Conservation (phyloP, 2,329 filamentous ascomycete species). For the Kalaharituber pfeilii region DNA sequence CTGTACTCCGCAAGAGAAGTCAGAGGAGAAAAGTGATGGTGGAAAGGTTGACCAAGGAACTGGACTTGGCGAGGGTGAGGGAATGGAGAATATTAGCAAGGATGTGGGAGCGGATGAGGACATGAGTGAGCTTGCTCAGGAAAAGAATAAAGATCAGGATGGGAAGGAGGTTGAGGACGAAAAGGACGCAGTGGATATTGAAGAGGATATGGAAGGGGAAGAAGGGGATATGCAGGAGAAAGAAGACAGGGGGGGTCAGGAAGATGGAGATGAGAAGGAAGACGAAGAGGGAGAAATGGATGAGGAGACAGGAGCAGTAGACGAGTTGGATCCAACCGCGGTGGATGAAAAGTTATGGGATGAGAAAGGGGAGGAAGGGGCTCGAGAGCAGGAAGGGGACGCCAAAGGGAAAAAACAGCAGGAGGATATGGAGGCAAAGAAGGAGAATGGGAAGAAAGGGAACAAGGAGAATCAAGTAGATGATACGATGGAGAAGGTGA, state of each 20-base stretch:
- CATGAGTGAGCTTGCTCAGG: conserved; percentile 74
- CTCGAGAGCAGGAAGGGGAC: conserved; percentile 54
- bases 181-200: conserved; percentile 80
- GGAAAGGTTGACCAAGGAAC: conserved; percentile 81
- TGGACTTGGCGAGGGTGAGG: conserved; percentile 85
- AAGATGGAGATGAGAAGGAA: conserved; percentile 46
- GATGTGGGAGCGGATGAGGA: conserved; percentile 91
- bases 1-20: conserved; percentile 73
- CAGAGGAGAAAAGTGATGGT: conserved; percentile 49
- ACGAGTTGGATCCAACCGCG: conserved; percentile 73
- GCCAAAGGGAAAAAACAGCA: conserved; percentile 34
- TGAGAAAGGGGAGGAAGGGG: conserved; percentile 53
- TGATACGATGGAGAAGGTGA: conserved; percentile 37
- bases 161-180: conserved; percentile 54
- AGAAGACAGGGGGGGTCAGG: conserved; percentile 42
- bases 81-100: conserved; percentile 93
- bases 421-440: conserved; percentile 42
- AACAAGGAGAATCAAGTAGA: conserved; percentile 52
- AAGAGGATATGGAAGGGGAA: conserved; percentile 85
- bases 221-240: conserved; percentile 50
- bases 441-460: conserved; percentile 37
- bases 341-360: conserved; percentile 99
- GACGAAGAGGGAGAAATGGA: conserved; percentile 58
- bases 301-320: conserved; percentile 77
- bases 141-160: conserved; percentile 47